Conservation (phyloP, 495 filamentous ascomycete species). For the Neurospora intermedia region DNA sequence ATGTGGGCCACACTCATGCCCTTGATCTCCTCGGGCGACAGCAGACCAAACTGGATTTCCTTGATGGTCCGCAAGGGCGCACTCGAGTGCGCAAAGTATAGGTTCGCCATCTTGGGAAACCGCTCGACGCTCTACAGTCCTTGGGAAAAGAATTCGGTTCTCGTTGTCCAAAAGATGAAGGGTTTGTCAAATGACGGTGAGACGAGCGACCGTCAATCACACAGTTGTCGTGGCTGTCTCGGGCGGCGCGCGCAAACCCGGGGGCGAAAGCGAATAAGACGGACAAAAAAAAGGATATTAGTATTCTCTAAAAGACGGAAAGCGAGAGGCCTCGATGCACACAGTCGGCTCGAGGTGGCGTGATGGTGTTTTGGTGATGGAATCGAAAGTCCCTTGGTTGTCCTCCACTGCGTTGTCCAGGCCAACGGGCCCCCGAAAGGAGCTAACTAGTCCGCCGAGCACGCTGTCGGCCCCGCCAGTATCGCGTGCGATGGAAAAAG, state of each 20-base stretch:
- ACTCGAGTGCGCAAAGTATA: conserved; percentile 83
- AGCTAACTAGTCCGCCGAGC: conserved; percentile 13
- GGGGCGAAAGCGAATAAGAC: conserved; percentile 1
- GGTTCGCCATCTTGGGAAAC: conserved; percentile 69
- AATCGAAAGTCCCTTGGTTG: background rate
- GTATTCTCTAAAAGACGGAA: conserved; percentile 2
- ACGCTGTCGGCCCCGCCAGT: conserved; percentile 14
- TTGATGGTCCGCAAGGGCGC: conserved; percentile 90
- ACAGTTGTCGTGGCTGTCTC: conserved; percentile 1
- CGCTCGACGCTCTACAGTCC: conserved; percentile 1
- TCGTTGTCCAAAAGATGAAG: background rate
- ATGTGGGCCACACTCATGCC: conserved; percentile 90
- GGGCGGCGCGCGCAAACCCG: conserved; percentile 6
- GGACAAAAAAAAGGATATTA: conserved; percentile 5
- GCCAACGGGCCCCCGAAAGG: conserved; percentile 24
- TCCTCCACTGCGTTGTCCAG: conserved; percentile 27
- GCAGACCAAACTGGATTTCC: conserved; percentile 96
- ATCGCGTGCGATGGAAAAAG: conserved; percentile 10
- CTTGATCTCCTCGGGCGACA: conserved; percentile 96
- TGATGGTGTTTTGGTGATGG: conserved; percentile 14
- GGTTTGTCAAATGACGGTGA: conserved; percentile 4
- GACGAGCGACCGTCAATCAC: conserved; percentile 3
- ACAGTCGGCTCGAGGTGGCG: conserved; percentile 7
- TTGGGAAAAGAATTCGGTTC: background rate
- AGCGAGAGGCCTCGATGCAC: conserved; percentile 12